These are phyloP conservation scores for Mesembryanthemum crystallinum DNA, from an alignment of 148 eudicot genomes.

Conservation along the genomic window DNA sequence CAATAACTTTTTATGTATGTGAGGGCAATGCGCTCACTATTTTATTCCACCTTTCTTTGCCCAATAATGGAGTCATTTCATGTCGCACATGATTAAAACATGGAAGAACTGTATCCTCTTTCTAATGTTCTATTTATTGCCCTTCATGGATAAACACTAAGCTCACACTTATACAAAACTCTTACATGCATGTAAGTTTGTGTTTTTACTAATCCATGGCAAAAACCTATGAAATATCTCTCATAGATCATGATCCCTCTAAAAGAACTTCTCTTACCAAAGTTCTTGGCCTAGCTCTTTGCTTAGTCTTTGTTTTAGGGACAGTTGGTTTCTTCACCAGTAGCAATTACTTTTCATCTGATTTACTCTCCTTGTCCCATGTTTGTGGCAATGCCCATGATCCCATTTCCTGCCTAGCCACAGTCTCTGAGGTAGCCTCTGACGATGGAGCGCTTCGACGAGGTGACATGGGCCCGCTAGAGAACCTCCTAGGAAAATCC, in stretches of 20 bases:
- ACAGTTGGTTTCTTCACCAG: not conserved
- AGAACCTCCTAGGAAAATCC: conserved; percentile 1
- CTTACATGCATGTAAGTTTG: too few relatives aligned
- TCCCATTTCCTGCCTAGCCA: conserved; percentile 14
- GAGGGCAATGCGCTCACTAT: too few relatives aligned
- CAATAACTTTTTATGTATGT: too few relatives aligned
- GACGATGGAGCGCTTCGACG: not conserved
- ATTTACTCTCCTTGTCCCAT: not conserved
- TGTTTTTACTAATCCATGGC: not conserved
- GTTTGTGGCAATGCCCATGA: conserved; percentile 25
- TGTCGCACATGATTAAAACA: too few relatives aligned
- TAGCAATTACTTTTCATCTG: not conserved
- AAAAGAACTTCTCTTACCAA: conserved; percentile 13
- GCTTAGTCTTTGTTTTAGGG: not conserved
- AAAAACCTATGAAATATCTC: conserved; percentile 2
- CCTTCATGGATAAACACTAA: not conserved
- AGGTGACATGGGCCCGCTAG: not conserved
- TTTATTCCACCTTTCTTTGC: too few relatives aligned
- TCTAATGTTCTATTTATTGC: not conserved
- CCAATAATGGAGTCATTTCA: too few relatives aligned
- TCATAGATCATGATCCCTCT: not conserved
- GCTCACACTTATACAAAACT: not conserved
- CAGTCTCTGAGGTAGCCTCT: conserved; percentile 16
- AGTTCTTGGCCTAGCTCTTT: conserved; percentile 7
- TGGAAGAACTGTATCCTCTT: too few relatives aligned